Conservation (phyloP, 108 stramenopile genomes). For the Nannochloropsis gaditana region DNA sequence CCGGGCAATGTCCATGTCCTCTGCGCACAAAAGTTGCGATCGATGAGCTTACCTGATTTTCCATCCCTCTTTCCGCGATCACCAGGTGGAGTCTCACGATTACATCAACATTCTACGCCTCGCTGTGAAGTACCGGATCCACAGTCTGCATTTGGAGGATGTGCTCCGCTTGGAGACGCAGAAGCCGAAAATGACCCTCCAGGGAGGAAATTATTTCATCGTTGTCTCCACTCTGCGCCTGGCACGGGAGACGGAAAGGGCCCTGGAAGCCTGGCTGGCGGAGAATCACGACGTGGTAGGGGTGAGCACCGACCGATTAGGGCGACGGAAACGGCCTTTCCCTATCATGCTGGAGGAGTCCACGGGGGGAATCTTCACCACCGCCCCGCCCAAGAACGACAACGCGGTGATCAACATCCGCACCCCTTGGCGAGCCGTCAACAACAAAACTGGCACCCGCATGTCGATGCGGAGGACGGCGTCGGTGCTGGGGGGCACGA, state of each 20-base stretch:
- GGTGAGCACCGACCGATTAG: background rate
- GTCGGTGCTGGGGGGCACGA: background rate
- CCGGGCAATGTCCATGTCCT: no score
- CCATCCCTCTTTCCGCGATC: background rate
- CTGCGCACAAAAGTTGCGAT: no score
- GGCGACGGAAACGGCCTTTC: background rate
- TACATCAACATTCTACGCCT: background rate
- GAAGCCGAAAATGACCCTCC: background rate
- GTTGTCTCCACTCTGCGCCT: constrained; percentile 12
- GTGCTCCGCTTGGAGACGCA: background rate
- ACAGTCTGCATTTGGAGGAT: constrained; percentile 8
- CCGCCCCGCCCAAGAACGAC: constrained; percentile 12
- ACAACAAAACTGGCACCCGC: background rate
- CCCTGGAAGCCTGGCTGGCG: background rate
- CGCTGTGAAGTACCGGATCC: background rate
- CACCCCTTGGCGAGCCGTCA: background rate
- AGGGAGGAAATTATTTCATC: background rate
- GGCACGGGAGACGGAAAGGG: background rate
- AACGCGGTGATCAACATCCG: background rate
- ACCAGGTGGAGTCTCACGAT: background rate
- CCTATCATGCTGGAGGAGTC: constrained; percentile 8
- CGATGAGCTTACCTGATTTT: background rate
- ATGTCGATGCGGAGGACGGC: background rate
- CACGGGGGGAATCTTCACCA: background rate
- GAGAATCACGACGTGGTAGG: background rate